Evolutionary conservation across 805 yeast genomes (phyloP).

Genomic region (Candida succiphila): DNA sequence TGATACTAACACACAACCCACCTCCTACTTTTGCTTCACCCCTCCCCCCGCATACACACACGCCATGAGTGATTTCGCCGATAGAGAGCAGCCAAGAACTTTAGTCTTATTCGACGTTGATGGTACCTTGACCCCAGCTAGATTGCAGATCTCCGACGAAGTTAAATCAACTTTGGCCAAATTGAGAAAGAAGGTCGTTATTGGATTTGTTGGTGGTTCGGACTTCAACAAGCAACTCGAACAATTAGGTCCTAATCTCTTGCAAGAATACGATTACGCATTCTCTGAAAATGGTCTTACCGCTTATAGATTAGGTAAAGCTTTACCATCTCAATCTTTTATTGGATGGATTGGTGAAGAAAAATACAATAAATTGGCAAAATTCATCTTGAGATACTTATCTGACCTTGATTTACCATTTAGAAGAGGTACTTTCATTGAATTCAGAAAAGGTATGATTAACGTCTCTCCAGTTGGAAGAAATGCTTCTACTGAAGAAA

Average conservation of each 20-base stretch:
- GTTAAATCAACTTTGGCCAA: slow-evolving; percentile 61
- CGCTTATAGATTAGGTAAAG: slow-evolving; percentile 86
- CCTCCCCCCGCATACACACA: no score
- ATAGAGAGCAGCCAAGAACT: slow-evolving; percentile 76
- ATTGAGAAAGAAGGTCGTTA: slow-evolving; percentile 83
- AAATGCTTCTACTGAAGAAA: slow-evolving; percentile 90
- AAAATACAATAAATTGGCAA: slow-evolving; percentile 80
- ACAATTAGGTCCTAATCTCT: slow-evolving; percentile 79
- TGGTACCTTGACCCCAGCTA: slow-evolving; percentile 97
- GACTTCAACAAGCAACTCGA: slow-evolving; percentile 92
- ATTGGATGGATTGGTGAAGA: slow-evolving; percentile 94
- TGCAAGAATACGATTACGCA: slow-evolving; percentile 84
- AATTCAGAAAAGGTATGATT: slow-evolving; percentile 99
- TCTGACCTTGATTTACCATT: slow-evolving; percentile 83
- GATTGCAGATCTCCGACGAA: slow-evolving; percentile 61
- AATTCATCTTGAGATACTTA: slow-evolving; percentile 78
- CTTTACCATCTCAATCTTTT: slow-evolving; percentile 88
- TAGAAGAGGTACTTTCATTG: slow-evolving; percentile 98
- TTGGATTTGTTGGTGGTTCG: slow-evolving; percentile 98
- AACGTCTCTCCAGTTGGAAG: slow-evolving; percentile 98
- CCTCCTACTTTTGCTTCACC: no score
- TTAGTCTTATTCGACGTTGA: slow-evolving; percentile 95
- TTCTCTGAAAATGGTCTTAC: slow-evolving; percentile 97
- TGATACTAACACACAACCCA: no score
- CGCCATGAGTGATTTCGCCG: slow-evolving; percentile 40